Percentiles rank a stretch among this genome's conserved stretches.
Conservation (phyloP, 495 filamentous ascomycete genomes). For the Bacidia gigantensis region DNA sequence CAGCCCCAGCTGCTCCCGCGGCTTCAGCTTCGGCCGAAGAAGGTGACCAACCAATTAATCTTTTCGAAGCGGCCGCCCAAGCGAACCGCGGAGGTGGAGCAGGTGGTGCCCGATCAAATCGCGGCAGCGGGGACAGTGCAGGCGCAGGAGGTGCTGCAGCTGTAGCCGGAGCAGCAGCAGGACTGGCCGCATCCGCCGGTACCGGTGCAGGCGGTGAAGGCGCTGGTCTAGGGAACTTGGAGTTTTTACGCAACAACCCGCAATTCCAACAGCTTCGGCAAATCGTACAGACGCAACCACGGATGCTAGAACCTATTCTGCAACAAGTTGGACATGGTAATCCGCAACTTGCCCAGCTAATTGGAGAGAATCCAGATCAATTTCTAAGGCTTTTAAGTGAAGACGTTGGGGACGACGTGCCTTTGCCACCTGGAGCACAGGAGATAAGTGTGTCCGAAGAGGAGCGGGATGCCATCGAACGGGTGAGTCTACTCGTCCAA, state of each 20-base stretch:
- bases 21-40: conserved; percentile 32
- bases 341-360: conserved; percentile 82
- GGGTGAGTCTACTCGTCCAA: conserved; percentile 43
- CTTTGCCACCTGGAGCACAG: conserved; percentile 76
- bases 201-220: conserved; percentile 40
- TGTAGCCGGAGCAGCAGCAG: conserved; percentile 23
- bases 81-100: conserved; percentile 40
- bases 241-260: conserved; percentile 89
- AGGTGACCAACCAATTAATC: conserved; percentile 65
- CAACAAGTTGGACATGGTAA: conserved; percentile 95
- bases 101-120: conserved; percentile 29
- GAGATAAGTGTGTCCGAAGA: conserved; percentile 87
- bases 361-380: conserved; percentile 79
- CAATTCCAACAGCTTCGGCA: conserved; percentile 96
- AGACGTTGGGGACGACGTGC: conserved; percentile 55
- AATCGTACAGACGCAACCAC: conserved; percentile 90
- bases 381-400: conserved; percentile 82
- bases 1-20: conserved; percentile 25
- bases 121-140: conserved; percentile 35
- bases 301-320: conserved; percentile 95
- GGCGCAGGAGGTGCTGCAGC: conserved; percentile 33
- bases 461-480: conserved; percentile 90
- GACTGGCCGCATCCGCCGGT: conserved; percentile 24
- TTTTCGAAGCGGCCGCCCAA: conserved; percentile 87
- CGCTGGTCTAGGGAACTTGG: conserved; percentile 60